These are phyloP conservation scores for Fusarium brevicatenulatum DNA, from an alignment of 2,329 filamentous ascomycete species.

Conservation along the genomic window DNA sequence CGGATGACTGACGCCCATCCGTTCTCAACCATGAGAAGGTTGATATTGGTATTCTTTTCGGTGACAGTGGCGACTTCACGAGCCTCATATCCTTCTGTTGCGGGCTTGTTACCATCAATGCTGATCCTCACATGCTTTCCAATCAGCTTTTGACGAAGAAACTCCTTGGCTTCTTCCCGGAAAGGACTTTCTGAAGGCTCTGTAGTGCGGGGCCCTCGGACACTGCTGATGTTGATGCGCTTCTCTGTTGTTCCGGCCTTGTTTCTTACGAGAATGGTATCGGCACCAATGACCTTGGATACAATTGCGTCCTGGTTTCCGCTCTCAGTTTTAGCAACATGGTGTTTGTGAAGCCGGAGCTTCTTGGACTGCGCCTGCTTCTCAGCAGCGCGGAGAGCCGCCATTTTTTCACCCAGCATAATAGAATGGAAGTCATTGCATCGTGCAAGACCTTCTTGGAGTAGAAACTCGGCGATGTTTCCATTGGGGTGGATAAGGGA, in stretches of 20 bases:
- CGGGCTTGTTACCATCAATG: conserved; percentile 90
- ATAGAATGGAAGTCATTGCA: conserved; percentile 98
- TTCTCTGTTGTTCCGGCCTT: conserved; percentile 85
- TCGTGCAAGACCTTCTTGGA: conserved; percentile 88
- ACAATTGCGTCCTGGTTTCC: conserved; percentile 83
- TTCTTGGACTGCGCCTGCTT: conserved; percentile 82
- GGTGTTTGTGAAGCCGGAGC: conserved; percentile 82
- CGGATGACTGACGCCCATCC: conserved; percentile 95
- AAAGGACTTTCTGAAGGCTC: conserved; percentile 91
- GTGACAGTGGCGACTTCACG: conserved; percentile 92
- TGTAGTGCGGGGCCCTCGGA: conserved; percentile 89
- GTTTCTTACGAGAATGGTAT: conserved; percentile 86
- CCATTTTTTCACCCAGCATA: conserved; percentile 90
- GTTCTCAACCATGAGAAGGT: conserved; percentile 85
- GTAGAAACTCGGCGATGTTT: conserved; percentile 90
- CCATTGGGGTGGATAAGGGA: conserved; percentile 88
- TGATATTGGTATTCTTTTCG: conserved; percentile 87
- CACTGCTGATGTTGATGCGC: conserved; percentile 90
- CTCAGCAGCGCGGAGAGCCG: conserved; percentile 83
- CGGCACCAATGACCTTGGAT: conserved; percentile 85
- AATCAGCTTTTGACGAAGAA: conserved; percentile 90
- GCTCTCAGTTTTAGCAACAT: conserved; percentile 75
- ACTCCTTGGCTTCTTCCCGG: conserved; percentile 94
- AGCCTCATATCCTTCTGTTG: conserved; percentile 90
- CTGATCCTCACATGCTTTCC: conserved; percentile 93